Evolutionary conservation across 345 rosid species (phyloP).

Genomic region (Arabis hirsuta): DNA sequence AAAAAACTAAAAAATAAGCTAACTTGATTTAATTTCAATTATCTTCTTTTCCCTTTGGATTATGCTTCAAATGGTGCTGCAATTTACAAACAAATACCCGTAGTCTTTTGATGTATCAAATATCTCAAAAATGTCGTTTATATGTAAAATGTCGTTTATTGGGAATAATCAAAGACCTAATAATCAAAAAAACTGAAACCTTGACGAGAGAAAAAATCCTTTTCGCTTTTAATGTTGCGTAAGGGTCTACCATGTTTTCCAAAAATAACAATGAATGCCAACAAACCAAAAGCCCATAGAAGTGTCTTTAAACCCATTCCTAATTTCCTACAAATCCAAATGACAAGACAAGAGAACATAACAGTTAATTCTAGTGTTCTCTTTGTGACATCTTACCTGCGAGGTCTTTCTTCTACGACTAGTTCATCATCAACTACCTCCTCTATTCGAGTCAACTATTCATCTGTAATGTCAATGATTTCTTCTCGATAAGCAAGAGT

Average conservation of each 20-base stretch:
- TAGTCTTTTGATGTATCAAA: too few species aligned
- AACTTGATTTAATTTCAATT: too few species aligned
- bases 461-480: not conserved
- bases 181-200: too few species aligned
- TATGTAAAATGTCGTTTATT: too few species aligned
- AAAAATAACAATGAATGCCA: not conserved
- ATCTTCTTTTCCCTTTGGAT: too few species aligned
- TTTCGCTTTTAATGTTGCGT: too few species aligned
- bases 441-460: not conserved
- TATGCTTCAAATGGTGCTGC: too few species aligned
- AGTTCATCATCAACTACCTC: not conserved
- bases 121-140: too few species aligned
- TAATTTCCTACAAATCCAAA: not conserved
- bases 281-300: not conserved
- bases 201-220: too few species aligned
- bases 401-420: constrained; percentile 2
- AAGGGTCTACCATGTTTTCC: not conserved
- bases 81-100: too few species aligned
- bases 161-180: too few species aligned
- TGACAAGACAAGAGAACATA: not conserved
- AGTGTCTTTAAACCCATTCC: not conserved
- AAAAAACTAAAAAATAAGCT: too few species aligned
- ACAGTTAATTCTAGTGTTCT: not conserved
- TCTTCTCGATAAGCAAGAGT: constrained; percentile 1
- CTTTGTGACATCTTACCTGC: not conserved